Evolutionary conservation across 2,329 filamentous ascomycete genomes (phyloP).

Genomic region (Clonostachys rosea): DNA sequence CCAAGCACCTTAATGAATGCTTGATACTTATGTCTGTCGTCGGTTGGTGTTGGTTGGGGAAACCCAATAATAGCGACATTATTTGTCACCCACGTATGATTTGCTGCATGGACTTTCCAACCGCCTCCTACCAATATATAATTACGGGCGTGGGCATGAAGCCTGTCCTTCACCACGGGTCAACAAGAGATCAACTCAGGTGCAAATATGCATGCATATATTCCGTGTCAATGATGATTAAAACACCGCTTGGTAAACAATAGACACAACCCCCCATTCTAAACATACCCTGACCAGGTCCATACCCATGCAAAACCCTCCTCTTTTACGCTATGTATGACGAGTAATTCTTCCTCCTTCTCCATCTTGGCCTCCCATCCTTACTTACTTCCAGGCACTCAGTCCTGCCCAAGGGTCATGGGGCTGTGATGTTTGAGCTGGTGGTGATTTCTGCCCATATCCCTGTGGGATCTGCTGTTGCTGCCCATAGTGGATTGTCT

Average conservation of each 20-base stretch:
- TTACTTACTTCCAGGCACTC: constrained; percentile 44
- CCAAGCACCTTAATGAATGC: too few species aligned
- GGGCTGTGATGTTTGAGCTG: constrained; percentile 28
- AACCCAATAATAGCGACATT: too few species aligned
- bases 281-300: neutral
- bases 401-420: constrained; percentile 49
- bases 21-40: too few species aligned
- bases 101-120: too few species aligned
- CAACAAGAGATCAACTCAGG: neutral
- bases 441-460: constrained; percentile 13
- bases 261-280: neutral
- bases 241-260: neutral
- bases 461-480: constrained; percentile 4
- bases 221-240: neutral
- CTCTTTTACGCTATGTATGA: neutral
- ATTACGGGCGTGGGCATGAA: too few species aligned
- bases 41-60: too few species aligned
- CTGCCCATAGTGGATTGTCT: constrained; percentile 50
- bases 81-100: too few species aligned
- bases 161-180: neutral
- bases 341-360: neutral
- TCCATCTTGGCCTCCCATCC: neutral
- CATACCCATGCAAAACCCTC: constrained; percentile 1
- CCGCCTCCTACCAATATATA: too few species aligned
- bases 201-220: neutral